A percentile compares a stretch with the other conserved stretches of the same genome.
These are phyloP conservation scores for Vaccinium myrtillus DNA, from an alignment of 148 eudicot species.

Conservation along the genomic window DNA sequence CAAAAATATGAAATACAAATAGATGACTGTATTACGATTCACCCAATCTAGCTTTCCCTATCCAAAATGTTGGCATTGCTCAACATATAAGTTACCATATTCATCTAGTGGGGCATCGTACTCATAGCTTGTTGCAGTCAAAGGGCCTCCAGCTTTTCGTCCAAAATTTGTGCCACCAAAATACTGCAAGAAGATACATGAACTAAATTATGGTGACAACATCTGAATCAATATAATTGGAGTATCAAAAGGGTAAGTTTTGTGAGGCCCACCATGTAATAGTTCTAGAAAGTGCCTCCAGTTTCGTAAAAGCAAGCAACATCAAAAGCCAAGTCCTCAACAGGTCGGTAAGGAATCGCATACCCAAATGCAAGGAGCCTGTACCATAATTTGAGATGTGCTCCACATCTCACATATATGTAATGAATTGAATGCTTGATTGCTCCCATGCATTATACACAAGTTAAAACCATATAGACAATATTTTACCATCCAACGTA, in stretches of 20 bases:
- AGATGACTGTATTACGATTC: too few relatives aligned
- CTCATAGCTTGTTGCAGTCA: conserved; percentile 55
- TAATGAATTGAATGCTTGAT: neutral
- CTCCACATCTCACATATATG: neutral
- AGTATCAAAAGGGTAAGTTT: neutral
- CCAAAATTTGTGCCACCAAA: conserved; percentile 61
- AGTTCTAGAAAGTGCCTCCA: conserved; percentile 58
- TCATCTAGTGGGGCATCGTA: conserved; percentile 62
- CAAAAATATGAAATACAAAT: too few relatives aligned
- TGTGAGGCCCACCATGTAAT: conserved; percentile 41
- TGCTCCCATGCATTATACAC: neutral
- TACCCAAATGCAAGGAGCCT: conserved; percentile 59
- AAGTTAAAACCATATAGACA: neutral
- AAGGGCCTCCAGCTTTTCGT: conserved; percentile 56
- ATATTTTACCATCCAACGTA: conserved; percentile 47
- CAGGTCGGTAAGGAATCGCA: conserved; percentile 47
- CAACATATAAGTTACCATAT: conserved; percentile 32
- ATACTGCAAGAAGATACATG: conserved; percentile 29
- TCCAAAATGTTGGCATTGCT: too few relatives aligned
- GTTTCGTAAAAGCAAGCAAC: conserved; percentile 51
- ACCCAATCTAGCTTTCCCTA: too few relatives aligned
- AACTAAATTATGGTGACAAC: neutral
- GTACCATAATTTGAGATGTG: neutral
- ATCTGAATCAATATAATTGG: neutral
- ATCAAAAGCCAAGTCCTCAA: conserved; percentile 58